Base-by-base conservation (phyloP, 2,329 filamentous ascomycete genomes). In the Aspergillus sp. region DNA sequence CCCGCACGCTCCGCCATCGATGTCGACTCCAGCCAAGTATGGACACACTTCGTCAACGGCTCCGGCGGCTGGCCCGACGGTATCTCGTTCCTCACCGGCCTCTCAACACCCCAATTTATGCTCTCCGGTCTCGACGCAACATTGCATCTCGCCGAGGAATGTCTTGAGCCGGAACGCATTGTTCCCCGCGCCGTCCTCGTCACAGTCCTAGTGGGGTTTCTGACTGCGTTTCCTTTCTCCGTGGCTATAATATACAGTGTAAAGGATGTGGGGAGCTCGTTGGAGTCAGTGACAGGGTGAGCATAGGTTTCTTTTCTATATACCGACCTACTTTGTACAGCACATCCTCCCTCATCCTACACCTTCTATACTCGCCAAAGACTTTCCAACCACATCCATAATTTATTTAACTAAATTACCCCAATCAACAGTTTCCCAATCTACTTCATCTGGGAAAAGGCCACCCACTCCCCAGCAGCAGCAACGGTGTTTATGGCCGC, bases 21-120 rank as follows among this genome's bases (percentile, higher is more conserved):
- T 2, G 46, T 64, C 49, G 60, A 63, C 61, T 66, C 66, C 11
- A 32, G n/a, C 2, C 45, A 56, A 7, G 49, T 65, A 29, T 68
- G 66, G 66, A 56, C 57, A 9, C 53, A 61, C 24, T 59, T 68
- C 14, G 51, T 54, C 55, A 68, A 68, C 24, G 66, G 66, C 5
- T 67, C 65, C 20, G 60, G 61, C 46, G 65, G 66, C 53, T 68
- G 66, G 66, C 61, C 66, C 12, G 57, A 68, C 49, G 65, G 65
- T 49, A 62, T 68, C 51, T 64, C 66, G n/a, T 68, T 66, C 59
- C 53, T 68, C 12, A 68, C 66, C 6, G 65, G 63, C 7, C 61
- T 68, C 18, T 63, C 66, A 26, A 68, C 66, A 2, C 66, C 66
- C 5, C 66, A 68, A 14, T 68, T 68, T 56, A 68, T 68, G 66